Base-by-base conservation (phyloP, 2,329 filamentous ascomycete genomes). In the Penicillium sp. region DNA sequence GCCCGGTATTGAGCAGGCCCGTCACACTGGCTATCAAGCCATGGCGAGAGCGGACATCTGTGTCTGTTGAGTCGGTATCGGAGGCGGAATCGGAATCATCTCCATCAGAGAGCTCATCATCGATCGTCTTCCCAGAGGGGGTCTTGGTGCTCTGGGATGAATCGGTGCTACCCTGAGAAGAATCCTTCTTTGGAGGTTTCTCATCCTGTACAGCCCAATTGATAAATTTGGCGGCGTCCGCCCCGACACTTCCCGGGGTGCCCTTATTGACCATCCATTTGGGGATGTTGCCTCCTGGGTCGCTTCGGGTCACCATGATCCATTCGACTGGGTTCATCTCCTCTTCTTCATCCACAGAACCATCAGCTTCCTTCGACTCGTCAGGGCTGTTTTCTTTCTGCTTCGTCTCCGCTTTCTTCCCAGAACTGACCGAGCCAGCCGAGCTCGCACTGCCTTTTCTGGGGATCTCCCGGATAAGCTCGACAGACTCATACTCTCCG, bases 231-330 rank as follows among this genome's bases (percentile, higher is more conserved):
- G 78, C 78, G 0, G 89, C 86, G 65, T 95, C 89, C 34, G 76
- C 76, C 22, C 88, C 78, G 57, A 95, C 93, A 28, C 87, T 87
- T 9, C 78, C 81, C 0, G 89, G 89, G 0, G 89, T 95, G 24
- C 86, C 87, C 63, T 87, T 83, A 60, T 95, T 89, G n/a, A 95
- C 87, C 77, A 95, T 84, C 69, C 93, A 95, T 11, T 87, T 79
- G 1, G 89, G 89, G 14, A 95, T 89, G 49, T 82, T 91, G 42
- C 89, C 89, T 9, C 89, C 89, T 3, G 89, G 89, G 58, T 95
- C 89, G 64, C 86, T 91, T 40, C 89, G 78, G 1, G 89, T 95
- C 14, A 95, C 81, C 89, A 95, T 95, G 50, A 93, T 79, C 89
- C 89, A 95, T 66, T 95, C 89, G 1, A 95, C 77, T 0, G 83